Conservation (phyloP, 768 basidiomycete species). For the Boletus huronensis region DNA sequence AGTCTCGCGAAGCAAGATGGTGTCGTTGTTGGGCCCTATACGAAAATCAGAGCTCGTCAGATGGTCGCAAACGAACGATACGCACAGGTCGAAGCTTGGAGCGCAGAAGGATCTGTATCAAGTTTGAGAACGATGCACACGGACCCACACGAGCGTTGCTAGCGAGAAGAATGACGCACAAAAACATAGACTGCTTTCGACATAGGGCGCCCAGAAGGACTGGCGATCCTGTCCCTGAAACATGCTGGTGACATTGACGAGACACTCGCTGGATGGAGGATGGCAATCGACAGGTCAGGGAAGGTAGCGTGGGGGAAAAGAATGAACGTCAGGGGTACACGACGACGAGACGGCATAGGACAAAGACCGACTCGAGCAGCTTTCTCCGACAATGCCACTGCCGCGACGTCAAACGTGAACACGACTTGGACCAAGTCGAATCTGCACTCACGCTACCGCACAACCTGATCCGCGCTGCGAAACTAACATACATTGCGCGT, state of each 20-base stretch:
- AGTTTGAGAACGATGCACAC: neutral
- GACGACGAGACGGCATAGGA: neutral
- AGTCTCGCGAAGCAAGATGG: slow-evolving; percentile 15
- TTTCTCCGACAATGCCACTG: slow-evolving; percentile 23
- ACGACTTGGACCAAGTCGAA: neutral
- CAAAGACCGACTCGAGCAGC: slow-evolving; percentile 15
- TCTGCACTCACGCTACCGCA: slow-evolving; percentile 38
- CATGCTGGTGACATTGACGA: slow-evolving; percentile 3
- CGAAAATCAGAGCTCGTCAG: neutral
- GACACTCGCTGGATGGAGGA: slow-evolving; percentile 6
- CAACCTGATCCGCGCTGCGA: slow-evolving; percentile 43
- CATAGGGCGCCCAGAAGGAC: slow-evolving; percentile 19
- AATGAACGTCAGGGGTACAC: neutral
- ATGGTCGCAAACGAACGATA: neutral
- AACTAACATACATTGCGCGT: slow-evolving; percentile 42
- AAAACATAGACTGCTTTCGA: slow-evolving; percentile 22
- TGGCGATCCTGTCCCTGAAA: neutral
- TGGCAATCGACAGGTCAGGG: neutral
- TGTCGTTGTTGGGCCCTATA: slow-evolving; percentile 18
- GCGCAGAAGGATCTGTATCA: neutral
- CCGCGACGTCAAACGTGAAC: neutral
- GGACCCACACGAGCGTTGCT: neutral
- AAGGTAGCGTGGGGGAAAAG: neutral
- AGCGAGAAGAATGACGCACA: slow-evolving; percentile 10
- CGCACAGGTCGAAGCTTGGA: slow-evolving; percentile 10